Conservation (phyloP, 208 protist species). For the Tritrichomonas foetus region DNA sequence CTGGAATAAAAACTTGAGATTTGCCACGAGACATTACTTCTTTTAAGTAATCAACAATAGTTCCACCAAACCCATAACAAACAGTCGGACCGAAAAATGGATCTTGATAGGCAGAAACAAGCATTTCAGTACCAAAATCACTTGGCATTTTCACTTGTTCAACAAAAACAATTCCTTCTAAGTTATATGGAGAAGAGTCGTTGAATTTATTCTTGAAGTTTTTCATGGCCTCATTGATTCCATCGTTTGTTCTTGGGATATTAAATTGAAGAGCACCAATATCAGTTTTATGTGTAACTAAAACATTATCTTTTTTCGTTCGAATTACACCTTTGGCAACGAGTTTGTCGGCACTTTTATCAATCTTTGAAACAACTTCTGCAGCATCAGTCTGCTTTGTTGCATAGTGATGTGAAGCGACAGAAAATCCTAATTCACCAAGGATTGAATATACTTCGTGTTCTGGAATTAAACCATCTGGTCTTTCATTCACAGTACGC, state of each 20-base stretch:
- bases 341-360: not conserved
- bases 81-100: not conserved
- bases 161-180: not conserved
- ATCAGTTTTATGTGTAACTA: not conserved
- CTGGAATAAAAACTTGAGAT: not conserved
- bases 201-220: not conserved
- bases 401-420: not conserved
- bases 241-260: not conserved
- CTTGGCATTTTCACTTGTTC: not conserved
- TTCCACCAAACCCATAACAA: not conserved
- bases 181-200: not conserved
- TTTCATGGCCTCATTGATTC: not conserved
- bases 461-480: not conserved
- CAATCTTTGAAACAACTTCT: not conserved
- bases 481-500: too few species aligned
- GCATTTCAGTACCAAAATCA: not conserved
- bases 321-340: not conserved
- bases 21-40: not conserved
- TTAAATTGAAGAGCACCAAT: not conserved
- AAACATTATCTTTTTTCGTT: not conserved
- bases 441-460: not conserved
- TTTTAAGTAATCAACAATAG: not conserved
- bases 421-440: not conserved
- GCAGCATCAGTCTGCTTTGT: not conserved
- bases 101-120: not conserved